Base-by-base conservation (phyloP, 2,329 filamentous ascomycete species). In the Sclerotinia subarctica region DNA sequence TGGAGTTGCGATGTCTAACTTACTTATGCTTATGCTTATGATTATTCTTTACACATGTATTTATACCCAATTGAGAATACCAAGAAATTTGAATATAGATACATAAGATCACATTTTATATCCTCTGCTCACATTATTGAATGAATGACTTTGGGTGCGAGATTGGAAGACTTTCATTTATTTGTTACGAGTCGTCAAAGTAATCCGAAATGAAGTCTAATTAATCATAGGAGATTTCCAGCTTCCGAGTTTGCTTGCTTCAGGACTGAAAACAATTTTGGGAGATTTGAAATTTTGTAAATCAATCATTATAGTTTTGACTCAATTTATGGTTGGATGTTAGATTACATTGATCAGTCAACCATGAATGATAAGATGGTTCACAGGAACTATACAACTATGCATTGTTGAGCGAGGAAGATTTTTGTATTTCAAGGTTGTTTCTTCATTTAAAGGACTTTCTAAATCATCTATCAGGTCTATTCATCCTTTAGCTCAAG, bases 11-110 rank as follows among this genome's bases (percentile, higher is more conserved):
- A 52, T 51, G 59, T 51, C 49, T 42, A 15, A 8, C 26, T 63
- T 51, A 46, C 32, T 63, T 51, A 51, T 51, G 59, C 38, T 21
- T 49, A 49, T 24, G 42, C 6, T 62, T 51, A 62, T 51, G 21
- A 5, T 62, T 51, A 62, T 62, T 13, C 59, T 52, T 63, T 63
- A 51, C 13, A 38, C 17, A 19, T 63, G 51, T 63, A n/a, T 63
- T 51, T 63, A 63, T 63, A 63, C 59, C 47, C 59, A 26, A n/a
- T 51, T 35, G 29, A 63, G 29, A 63, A 63, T 63, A 51, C 58
- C 35, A 29, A 49, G 44, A 62, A 49, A 62, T 51, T 24, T 62
- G 8, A n/a, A 51, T 38, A 26, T 35, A 13, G 26, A 49, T 49
- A 35, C 35, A 35, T 35, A 62, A 15, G 2, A 35, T n/a, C 24